Evolutionary conservation across 2,329 filamentous ascomycete species (phyloP).

Genomic region (Kalmusia sp.): DNA sequence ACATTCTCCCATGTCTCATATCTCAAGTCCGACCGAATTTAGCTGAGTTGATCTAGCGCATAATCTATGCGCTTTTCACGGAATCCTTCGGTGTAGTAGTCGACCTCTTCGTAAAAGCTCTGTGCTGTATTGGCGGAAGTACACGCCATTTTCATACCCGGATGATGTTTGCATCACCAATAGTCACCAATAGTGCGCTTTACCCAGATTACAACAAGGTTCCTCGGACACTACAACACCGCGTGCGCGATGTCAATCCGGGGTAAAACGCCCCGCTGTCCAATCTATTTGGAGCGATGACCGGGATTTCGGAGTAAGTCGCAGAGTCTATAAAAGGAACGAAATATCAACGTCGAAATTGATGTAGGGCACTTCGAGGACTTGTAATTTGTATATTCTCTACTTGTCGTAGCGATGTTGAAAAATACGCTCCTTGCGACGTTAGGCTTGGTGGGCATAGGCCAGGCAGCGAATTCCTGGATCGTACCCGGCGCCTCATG

Average conservation of each 20-base stretch:
- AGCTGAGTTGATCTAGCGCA: no score
- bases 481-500: slow-evolving; percentile 51
- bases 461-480: slow-evolving; percentile 37
- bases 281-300: background rate
- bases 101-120: no score
- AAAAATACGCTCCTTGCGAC: background rate
- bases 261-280: background rate
- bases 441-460: background rate
- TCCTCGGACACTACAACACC: background rate
- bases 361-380: background rate
- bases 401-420: background rate
- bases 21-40: no score
- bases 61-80: no score
- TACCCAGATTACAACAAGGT: background rate
- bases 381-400: no score
- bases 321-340: background rate
- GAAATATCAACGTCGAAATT: no score
- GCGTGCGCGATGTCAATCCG: background rate
- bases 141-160: background rate
- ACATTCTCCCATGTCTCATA: no score
- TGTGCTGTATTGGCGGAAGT: background rate
- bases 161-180: background rate
- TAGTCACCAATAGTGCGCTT: no score
- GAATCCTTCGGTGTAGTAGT: no score
- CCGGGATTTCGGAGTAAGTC: no score